A percentile compares a stretch with the other conserved stretches of the same genome.
phyloP scores from a whole-genome alignment of 257 asterid genomes.

The Lavandula angustifolia region DNA sequence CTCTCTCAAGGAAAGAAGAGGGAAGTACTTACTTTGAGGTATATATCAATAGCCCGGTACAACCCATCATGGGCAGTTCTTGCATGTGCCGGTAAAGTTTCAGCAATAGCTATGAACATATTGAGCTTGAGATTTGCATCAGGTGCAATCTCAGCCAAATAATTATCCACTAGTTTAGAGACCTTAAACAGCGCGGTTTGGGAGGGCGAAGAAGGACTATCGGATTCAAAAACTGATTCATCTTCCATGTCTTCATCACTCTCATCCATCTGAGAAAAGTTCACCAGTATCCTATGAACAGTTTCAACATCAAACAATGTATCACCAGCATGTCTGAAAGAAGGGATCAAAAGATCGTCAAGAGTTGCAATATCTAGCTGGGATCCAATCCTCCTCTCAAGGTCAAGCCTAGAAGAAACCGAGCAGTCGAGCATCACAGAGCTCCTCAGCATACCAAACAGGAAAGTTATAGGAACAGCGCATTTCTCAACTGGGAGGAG shows the following conservation, averaged over 20 bases:
- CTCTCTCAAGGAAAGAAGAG: conserved; percentile 7
- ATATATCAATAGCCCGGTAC: conserved; percentile 88
- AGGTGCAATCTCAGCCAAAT: conserved; percentile 89
- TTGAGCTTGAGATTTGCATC: conserved; percentile 83
- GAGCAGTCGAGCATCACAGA: conserved; percentile 82
- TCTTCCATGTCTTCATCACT: conserved; percentile 83
- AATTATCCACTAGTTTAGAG: conserved; percentile 77
- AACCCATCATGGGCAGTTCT: conserved; percentile 75
- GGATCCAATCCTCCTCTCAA: conserved; percentile 83
- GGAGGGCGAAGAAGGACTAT: conserved; percentile 70
- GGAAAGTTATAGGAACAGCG: conserved; percentile 74
- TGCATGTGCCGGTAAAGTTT: conserved; percentile 77
- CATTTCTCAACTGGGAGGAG: conserved; percentile 89
- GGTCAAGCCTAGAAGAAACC: conserved; percentile 70
- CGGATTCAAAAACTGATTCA: conserved; percentile 68
- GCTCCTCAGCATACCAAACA: conserved; percentile 75
- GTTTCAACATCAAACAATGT: conserved; percentile 87
- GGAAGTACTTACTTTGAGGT: conserved; percentile 69
- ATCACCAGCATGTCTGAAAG: conserved; percentile 72
- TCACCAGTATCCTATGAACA: conserved; percentile 73
- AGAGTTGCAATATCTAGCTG: conserved; percentile 79
- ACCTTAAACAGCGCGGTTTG: conserved; percentile 80
- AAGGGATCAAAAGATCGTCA: conserved; percentile 89
- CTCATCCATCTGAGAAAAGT: conserved; percentile 79
- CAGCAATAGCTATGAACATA: conserved; percentile 75